Evolutionary conservation across 2,329 filamentous ascomycete genomes (phyloP).

Genomic region (Venturia asperata): DNA sequence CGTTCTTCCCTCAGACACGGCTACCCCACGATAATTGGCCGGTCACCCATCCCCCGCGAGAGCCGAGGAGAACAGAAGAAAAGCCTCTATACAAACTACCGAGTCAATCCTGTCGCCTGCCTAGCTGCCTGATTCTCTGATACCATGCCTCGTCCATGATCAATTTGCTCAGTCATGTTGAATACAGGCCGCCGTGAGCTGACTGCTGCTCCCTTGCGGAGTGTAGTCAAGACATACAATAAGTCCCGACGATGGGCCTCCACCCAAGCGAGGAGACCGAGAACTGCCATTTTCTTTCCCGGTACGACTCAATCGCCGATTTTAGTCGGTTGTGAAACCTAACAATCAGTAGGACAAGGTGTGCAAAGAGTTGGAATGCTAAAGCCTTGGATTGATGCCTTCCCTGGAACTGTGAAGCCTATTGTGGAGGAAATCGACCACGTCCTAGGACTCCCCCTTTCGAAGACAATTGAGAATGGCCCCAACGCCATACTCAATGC

Average conservation of each 20-base stretch:
- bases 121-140: background rate
- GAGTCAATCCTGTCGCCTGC: background rate
- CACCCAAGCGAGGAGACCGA: conserved; percentile 18
- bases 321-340: background rate
- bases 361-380: conserved; percentile 87
- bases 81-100: background rate
- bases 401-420: conserved; percentile 68
- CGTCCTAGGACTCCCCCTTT: conserved; percentile 66
- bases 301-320: conserved; percentile 14
- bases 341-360: conserved; percentile 59
- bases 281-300: conserved; percentile 22
- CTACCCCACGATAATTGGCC: conserved; percentile 5
- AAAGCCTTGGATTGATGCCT: conserved; percentile 76
- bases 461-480: conserved; percentile 69
- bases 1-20: background rate
- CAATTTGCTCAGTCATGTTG: conserved; percentile 16
- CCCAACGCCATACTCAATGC: conserved; percentile 69
- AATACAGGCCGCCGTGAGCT: conserved; percentile 19
- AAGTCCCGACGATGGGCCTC: conserved; percentile 17
- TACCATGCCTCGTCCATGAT: conserved; percentile 14
- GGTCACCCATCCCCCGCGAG: background rate
- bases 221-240: background rate
- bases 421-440: conserved; percentile 81
- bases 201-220: conserved; percentile 13
- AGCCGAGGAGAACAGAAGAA: conserved; percentile 3